Base-by-base conservation (phyloP, 1,284 basidiomycete genomes). In the Sanghuangporus sanghuang region DNA sequence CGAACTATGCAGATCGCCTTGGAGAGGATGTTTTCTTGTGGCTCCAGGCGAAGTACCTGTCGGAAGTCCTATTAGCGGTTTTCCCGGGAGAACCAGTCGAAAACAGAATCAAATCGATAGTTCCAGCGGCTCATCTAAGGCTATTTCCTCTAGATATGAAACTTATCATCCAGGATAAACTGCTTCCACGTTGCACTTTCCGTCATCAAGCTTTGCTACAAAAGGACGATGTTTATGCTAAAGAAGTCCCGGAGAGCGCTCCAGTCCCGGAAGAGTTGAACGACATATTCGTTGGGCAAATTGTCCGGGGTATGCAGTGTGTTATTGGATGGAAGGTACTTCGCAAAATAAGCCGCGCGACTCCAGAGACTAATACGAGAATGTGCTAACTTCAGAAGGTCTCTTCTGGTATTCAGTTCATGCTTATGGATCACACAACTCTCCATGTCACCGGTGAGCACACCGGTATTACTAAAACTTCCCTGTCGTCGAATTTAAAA, bases 251-350 rank as follows among this genome's bases (percentile, higher is more conserved):
- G 16, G 44, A 46, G 44, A 46, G 44, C 21, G 21, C 3, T 18
- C 21, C 44, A 46, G 16, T 18, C 44, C 44, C 16, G 44, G 16
- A 46, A 6, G 16, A 18, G 44, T 18, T 18, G 16, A 7, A 12
- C 53, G n/a, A 60, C 4, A 56, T 53, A 3, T 70, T 69, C 35
- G 66, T 69, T 8, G 68, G 68, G 1, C 64, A 66, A 44, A 61
- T 67, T n/a, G 23, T 67, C 8, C 11, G 2, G 44, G 21, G 16
- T n/a, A 35, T 63, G 2, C 57, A 56, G 14, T 66, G 63, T 12
- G 35, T 68, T 54, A 56, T 67, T 27, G 67, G 67, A 39, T 69
- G 67, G 68, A 48, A 46, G 49, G 67, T 68, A 57, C 21, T 46
- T 50, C 2, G 38, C 14, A 12, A 11, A 42, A 57, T 55, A 58